A percentile compares a stretch with the other conserved stretches of the same genome.
These are phyloP conservation scores for Tardiomyces depauwii DNA, from an alignment of 1,139 yeast species.

Conservation along the genomic window DNA sequence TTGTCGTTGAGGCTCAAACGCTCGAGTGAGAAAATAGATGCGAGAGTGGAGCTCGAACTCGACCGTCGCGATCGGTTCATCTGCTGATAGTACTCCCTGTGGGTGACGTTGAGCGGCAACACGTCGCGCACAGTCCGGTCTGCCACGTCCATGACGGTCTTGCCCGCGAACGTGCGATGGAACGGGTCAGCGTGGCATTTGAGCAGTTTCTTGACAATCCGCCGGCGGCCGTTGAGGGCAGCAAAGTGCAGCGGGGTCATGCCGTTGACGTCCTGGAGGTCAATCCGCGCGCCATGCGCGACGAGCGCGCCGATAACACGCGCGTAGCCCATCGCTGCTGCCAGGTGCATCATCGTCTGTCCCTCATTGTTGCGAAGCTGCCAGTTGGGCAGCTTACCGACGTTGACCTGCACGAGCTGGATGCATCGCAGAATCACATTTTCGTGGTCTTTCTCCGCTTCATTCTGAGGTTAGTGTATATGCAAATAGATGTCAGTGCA, in stretches of 20 bases:
- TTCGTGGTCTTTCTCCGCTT: constrained; percentile 11
- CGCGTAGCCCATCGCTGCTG: constrained; percentile 62
- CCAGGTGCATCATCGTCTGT: constrained; percentile 77
- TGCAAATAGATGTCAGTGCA: no score
- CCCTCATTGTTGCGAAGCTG: constrained; percentile 73
- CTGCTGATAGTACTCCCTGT: constrained; percentile 17
- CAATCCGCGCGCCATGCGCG: constrained; percentile 71
- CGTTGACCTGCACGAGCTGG: constrained; percentile 13
- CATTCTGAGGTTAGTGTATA: not conserved
- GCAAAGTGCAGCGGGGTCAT: constrained; percentile 84
- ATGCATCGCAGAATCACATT: constrained; percentile 18
- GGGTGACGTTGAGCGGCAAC: constrained; percentile 17
- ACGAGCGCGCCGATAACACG: constrained; percentile 53
- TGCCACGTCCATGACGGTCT: constrained; percentile 40
- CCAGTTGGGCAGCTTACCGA: constrained; percentile 43
- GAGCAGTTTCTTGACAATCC: constrained; percentile 47
- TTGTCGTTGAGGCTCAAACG: not conserved
- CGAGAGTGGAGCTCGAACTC: constrained; percentile 3
- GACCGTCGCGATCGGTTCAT: constrained; percentile 14
- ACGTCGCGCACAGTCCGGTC: constrained; percentile 41
- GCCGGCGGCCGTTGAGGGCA: constrained; percentile 59
- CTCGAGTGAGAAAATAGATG: not conserved
- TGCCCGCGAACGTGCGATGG: constrained; percentile 45
- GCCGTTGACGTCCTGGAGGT: constrained; percentile 66
- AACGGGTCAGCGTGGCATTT: constrained; percentile 47